phyloP scores from a whole-genome alignment of 441 rosid genomes.

The Populus hybrid region DNA sequence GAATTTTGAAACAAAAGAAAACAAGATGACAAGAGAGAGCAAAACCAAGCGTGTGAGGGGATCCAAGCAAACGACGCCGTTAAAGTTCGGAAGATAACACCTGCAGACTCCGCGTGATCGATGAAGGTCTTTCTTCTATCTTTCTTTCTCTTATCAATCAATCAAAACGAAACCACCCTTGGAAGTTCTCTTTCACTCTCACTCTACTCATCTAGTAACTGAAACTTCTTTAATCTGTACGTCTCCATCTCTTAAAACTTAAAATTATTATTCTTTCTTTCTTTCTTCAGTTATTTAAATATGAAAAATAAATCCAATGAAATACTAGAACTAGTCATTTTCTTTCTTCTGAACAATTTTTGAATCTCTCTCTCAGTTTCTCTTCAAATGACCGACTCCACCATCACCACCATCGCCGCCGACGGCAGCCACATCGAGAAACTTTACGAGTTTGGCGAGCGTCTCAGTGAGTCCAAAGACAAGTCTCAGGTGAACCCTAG shows the following conservation, averaged over 20 bases:
- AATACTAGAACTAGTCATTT: not conserved
- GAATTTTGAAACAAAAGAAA: too few species aligned
- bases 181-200: not conserved
- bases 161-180: not conserved
- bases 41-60: not conserved
- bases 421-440: conserved; percentile 81
- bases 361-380: not conserved
- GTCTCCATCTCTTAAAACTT: not conserved
- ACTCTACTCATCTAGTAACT: not conserved
- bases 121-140: not conserved
- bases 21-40: too few species aligned
- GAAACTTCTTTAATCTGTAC: not conserved
- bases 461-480: conserved; percentile 89
- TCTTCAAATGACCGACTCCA: conserved; percentile 46
- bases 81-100: not conserved
- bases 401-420: conserved; percentile 27
- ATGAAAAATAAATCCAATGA: not conserved
- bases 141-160: not conserved
- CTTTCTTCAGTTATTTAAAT: too few species aligned
- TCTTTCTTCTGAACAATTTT: not conserved
- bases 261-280: not conserved
- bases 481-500: conserved; percentile 65
- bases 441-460: conserved; percentile 95
- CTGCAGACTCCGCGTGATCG: not conserved
- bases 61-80: not conserved